These are phyloP conservation scores for Homolaphlyctis polyrhiza DNA, from an alignment of 371 early-diverging fungal genomes.

Conservation along the genomic window DNA sequence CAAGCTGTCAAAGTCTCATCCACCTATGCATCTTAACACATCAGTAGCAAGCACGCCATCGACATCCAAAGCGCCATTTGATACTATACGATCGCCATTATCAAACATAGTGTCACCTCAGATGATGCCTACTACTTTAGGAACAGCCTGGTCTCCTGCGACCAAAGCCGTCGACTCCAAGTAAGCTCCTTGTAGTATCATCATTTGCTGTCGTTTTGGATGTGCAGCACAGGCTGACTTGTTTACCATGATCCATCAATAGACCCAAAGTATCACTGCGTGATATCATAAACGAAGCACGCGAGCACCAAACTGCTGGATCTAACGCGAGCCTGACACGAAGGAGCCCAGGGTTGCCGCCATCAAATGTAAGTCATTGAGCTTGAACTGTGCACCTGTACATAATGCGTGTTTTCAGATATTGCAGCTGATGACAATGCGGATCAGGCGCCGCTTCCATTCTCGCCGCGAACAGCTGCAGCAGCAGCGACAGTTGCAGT, in stretches of 20 bases:
- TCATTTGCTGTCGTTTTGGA: not conserved
- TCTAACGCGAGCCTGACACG: not conserved
- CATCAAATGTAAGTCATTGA: not conserved
- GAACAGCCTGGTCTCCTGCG: constrained; percentile 5
- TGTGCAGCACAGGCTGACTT: not conserved
- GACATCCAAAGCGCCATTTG: no score
- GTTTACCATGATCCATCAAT: not conserved
- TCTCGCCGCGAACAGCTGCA: not conserved
- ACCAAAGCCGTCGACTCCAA: not conserved
- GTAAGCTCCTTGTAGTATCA: not conserved
- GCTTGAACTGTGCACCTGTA: no score
- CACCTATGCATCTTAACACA: no score
- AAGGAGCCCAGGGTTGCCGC: not conserved
- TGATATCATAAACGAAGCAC: constrained; percentile 29
- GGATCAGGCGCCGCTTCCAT: not conserved
- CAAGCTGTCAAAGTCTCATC: no score
- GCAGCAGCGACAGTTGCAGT: not conserved
- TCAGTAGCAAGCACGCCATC: no score
- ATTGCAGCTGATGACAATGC: not conserved
- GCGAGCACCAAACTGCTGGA: not conserved
- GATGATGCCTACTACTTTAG: not conserved
- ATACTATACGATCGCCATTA: not conserved
- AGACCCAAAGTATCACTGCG: constrained; percentile 30
- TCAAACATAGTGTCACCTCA: not conserved
- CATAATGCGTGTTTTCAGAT: not conserved